These are phyloP conservation scores for Globisporangium recalcitrans DNA, from an alignment of 352 stramenopile species.

Conservation along the genomic window DNA sequence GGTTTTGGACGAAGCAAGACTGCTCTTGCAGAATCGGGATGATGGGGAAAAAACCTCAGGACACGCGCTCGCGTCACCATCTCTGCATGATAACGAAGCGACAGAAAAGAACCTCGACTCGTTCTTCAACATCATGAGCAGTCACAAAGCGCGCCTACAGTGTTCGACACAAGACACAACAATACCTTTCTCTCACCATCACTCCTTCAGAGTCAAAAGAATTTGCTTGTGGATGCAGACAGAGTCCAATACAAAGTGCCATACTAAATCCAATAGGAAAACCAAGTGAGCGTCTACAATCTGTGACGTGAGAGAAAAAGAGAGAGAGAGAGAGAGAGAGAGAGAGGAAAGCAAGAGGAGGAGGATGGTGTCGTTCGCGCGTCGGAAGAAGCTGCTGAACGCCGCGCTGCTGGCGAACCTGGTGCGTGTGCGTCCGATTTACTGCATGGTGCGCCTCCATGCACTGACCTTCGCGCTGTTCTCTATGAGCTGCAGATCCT, in stretches of 20 bases:
- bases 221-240: constrained; percentile 11
- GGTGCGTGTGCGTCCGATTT: constrained; percentile 27
- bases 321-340: not conserved
- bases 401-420: constrained; percentile 57
- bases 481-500: constrained; percentile 35
- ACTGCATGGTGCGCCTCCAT: not conserved
- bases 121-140: constrained; percentile 5
- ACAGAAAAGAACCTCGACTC: constrained; percentile 7
- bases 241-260: constrained; percentile 3
- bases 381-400: constrained; percentile 57
- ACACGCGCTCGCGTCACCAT: constrained; percentile 3
- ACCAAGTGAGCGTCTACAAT: not conserved
- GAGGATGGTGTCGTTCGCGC: constrained; percentile 17
- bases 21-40: not conserved
- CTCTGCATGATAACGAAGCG: not conserved
- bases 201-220: constrained; percentile 6
- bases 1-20: not conserved
- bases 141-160: not conserved
- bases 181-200: not conserved
- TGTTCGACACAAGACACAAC: not conserved
- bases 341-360: too few species aligned
- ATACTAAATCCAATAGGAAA: not conserved
- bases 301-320: constrained; percentile 1
- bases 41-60: not conserved
- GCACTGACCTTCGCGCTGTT: not conserved